Percentiles rank a stretch among this genome's conserved stretches.
Conservation (phyloP, 257 asterid genomes). For the Linaria vulgaris region DNA sequence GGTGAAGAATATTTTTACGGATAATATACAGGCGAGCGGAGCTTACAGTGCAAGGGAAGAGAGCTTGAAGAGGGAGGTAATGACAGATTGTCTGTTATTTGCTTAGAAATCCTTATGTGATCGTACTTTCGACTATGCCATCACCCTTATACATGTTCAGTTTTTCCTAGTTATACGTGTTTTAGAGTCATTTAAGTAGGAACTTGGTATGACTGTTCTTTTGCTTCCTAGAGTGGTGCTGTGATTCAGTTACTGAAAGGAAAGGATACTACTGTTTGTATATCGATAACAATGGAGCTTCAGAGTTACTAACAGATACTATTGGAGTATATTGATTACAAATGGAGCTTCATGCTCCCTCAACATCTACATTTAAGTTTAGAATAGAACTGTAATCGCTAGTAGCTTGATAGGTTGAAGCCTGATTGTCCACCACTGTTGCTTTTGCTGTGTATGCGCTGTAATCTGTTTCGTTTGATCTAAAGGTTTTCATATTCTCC, state of each 20-base stretch:
- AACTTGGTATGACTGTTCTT: not conserved
- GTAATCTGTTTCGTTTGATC: not conserved
- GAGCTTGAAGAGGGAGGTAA: slow-evolving; percentile 87
- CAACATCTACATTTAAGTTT: not conserved
- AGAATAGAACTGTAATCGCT: not conserved
- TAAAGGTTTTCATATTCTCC: not conserved
- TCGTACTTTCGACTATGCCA: too few relatives aligned
- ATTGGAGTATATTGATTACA: not conserved
- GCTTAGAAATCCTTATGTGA: too few relatives aligned
- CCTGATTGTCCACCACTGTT: slow-evolving; percentile 8
- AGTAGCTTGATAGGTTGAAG: slow-evolving; percentile 10
- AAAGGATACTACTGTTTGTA: too few relatives aligned
- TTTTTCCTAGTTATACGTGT: too few relatives aligned
- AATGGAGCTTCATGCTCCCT: slow-evolving; percentile 10
- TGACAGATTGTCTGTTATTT: slow-evolving; percentile 4
- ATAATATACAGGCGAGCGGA: slow-evolving; percentile 88
- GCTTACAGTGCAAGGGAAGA: slow-evolving; percentile 96
- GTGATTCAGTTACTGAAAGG: not conserved
- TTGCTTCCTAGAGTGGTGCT: not conserved
- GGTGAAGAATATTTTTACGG: slow-evolving; percentile 66
- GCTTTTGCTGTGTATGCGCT: not conserved
- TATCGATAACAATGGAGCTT: too few relatives aligned
- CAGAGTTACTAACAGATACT: too few relatives aligned
- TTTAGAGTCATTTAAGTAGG: not conserved
- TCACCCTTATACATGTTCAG: too few relatives aligned